Evolutionary conservation across 257 asterid species (phyloP).

Genomic region (Anisodus tanguticus): DNA sequence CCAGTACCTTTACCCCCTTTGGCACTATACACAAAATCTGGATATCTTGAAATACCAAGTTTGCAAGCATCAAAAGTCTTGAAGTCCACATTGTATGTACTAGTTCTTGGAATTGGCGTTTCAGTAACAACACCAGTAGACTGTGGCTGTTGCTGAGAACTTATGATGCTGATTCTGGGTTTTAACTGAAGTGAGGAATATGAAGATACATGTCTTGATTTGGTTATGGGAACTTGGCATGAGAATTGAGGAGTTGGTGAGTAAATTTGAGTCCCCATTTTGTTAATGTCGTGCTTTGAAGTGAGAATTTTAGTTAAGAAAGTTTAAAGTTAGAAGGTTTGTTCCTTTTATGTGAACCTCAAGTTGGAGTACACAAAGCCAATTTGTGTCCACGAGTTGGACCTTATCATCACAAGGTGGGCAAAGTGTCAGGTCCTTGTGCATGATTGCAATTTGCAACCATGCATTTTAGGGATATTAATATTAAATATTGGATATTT

Average conservation of each 20-base stretch:
- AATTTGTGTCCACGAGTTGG: conserved; percentile 35
- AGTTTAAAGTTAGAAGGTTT: neutral
- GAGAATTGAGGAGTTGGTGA: conserved; percentile 45
- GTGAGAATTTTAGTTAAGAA: neutral
- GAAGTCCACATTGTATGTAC: conserved; percentile 54
- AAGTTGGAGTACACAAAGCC: conserved; percentile 29
- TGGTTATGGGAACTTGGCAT: conserved; percentile 33
- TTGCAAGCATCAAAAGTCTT: conserved; percentile 68
- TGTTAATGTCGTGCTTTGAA: neutral
- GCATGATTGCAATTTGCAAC: neutral
- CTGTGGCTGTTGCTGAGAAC: conserved; percentile 29
- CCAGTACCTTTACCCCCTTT: conserved; percentile 79
- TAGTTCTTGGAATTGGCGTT: conserved; percentile 35
- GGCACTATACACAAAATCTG: conserved; percentile 80
- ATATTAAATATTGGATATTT: neutral
- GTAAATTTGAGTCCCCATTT: conserved; percentile 58
- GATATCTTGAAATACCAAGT: conserved; percentile 81
- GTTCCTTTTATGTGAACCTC: neutral
- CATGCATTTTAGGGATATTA: neutral
- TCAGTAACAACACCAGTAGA: conserved; percentile 40
- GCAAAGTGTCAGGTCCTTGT: neutral
- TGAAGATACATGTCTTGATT: conserved; percentile 37
- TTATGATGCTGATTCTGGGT: conserved; percentile 20
- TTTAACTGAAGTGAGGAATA: conserved; percentile 35
- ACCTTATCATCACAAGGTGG: conserved; percentile 34